A percentile compares a stretch with the other conserved stretches of the same genome.
Evolutionary conservation across 805 yeast species (phyloP).

Genomic region (Metschnikowia gelsemii): DNA sequence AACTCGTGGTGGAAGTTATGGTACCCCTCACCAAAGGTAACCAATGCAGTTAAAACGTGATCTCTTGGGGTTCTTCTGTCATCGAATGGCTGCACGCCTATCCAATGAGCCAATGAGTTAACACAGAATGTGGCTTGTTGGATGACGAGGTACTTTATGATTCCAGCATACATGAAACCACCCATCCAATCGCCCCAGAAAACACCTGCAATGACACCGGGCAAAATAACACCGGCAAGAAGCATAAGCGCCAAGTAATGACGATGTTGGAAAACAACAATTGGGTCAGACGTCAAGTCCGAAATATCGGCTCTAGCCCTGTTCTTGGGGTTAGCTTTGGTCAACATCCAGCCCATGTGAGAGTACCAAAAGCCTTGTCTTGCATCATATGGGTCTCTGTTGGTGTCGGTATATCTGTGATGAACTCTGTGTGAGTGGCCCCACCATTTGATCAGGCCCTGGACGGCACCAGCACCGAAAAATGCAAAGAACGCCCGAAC

Average conservation of each 20-base stretch:
- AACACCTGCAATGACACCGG: slow-evolving; percentile 43
- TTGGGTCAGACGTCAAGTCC: slow-evolving; percentile 74
- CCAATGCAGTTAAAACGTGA: slow-evolving; percentile 75
- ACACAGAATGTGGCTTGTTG: slow-evolving; percentile 89
- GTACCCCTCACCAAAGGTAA: slow-evolving; percentile 87
- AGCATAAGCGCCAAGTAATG: slow-evolving; percentile 67
- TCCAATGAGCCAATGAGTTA: slow-evolving; percentile 83
- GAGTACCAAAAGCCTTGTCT: slow-evolving; percentile 81
- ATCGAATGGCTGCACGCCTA: slow-evolving; percentile 83
- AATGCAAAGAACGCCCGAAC: slow-evolving; percentile 65
- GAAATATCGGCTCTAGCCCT: slow-evolving; percentile 80
- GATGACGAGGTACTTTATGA: slow-evolving; percentile 63
- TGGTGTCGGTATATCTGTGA: slow-evolving; percentile 82
- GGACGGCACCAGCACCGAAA: slow-evolving; percentile 80
- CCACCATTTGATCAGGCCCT: slow-evolving; percentile 91
- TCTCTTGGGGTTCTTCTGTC: slow-evolving; percentile 87
- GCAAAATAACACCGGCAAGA: slow-evolving; percentile 60
- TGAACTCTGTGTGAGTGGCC: slow-evolving; percentile 81
- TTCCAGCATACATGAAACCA: slow-evolving; percentile 76
- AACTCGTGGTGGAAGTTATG: slow-evolving; percentile 90
- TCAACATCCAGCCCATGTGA: slow-evolving; percentile 85
- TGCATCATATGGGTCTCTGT: slow-evolving; percentile 84
- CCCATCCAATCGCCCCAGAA: slow-evolving; percentile 49
- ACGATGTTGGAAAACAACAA: slow-evolving; percentile 78
- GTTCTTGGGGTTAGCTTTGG: slow-evolving; percentile 76